phyloP scores from a whole-genome alignment of 352 stramenopile species.

The Globisporangium canariense region DNA sequence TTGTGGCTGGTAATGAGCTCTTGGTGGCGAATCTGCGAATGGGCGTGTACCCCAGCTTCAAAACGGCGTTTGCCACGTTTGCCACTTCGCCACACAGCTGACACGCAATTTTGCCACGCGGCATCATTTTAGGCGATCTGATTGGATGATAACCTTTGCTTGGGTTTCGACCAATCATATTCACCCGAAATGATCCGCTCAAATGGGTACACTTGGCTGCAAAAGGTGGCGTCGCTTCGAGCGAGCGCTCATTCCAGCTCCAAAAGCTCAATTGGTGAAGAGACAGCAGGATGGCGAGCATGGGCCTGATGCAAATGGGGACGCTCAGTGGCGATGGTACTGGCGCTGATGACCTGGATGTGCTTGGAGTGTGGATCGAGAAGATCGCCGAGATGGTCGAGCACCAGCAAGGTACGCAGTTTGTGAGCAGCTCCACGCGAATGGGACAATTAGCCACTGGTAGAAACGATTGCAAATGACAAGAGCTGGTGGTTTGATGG shows the following conservation, averaged over 20 bases:
- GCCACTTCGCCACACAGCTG: too few species aligned
- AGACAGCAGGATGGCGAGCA: background rate
- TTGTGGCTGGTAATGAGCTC: background rate
- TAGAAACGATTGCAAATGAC: background rate
- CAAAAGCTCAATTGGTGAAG: background rate
- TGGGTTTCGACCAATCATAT: constrained; percentile 5
- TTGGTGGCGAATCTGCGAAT: constrained; percentile 12
- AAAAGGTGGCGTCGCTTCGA: constrained; percentile 8
- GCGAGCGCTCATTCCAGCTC: background rate
- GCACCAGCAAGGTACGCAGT: constrained; percentile 20
- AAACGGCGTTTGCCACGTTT: constrained; percentile 17
- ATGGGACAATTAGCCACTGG: too few species aligned
- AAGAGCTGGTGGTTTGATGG: background rate
- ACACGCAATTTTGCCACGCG: background rate
- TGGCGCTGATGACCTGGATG: background rate
- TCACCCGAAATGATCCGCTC: background rate
- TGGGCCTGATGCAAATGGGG: background rate
- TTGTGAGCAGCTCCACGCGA: background rate
- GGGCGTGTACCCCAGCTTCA: constrained; percentile 5
- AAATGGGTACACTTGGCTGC: background rate
- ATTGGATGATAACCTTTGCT: constrained; percentile 41
- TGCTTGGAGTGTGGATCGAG: constrained; percentile 32
- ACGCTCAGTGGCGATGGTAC: background rate
- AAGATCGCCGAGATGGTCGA: constrained; percentile 35
- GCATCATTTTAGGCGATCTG: background rate